Evolutionary conservation across 441 rosid species (phyloP).

Genomic region (Gossypium davidsonii): DNA sequence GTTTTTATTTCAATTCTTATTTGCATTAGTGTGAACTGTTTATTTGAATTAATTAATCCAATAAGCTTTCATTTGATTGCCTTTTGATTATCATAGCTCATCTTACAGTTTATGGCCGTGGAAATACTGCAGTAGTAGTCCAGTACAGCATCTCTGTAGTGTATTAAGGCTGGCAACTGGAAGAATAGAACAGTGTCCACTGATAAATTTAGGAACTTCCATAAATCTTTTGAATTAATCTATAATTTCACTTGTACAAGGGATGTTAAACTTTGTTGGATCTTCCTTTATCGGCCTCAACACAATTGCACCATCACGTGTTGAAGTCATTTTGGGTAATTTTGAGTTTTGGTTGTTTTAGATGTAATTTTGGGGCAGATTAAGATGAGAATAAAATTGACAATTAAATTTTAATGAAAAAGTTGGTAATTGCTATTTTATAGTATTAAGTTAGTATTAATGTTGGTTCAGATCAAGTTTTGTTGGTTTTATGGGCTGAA

Average conservation of each 20-base stretch:
- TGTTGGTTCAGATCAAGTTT: neutral
- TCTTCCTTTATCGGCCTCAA: neutral
- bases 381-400: neutral
- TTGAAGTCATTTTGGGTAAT: neutral
- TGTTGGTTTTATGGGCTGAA: neutral
- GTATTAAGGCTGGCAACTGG: neutral
- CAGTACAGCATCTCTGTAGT: neutral
- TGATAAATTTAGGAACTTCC: neutral
- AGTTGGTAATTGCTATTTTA: neutral
- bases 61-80: neutral
- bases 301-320: neutral
- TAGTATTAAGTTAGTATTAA: neutral
- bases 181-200: neutral
- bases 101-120: neutral
- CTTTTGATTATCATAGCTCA: neutral
- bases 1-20: neutral
- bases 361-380: neutral
- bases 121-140: neutral
- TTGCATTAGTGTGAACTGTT: neutral
- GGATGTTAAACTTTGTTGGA: neutral
- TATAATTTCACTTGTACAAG: neutral
- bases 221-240: neutral
- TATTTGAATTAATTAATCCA: neutral
- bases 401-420: neutral
- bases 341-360: neutral